Evolutionary conservation across 2,329 filamentous ascomycete genomes (phyloP), one percentile per base, ranked within the genome.

Genomic region (Ophiosphaerella narmari): DNA sequence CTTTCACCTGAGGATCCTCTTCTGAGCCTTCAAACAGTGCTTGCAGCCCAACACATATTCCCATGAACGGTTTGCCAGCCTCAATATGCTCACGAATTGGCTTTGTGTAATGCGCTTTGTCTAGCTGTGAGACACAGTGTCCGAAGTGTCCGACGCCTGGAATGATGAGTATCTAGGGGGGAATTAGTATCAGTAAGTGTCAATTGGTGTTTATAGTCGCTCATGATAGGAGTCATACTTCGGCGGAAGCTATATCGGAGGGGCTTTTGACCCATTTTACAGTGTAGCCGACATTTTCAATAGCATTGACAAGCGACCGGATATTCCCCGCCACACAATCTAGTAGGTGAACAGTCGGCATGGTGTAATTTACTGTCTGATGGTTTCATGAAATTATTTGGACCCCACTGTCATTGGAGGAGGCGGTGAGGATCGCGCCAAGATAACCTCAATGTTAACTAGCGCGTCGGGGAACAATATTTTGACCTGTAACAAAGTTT

Each of bases 61-160:
- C 92, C 87, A 99, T 95, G 71, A 99, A 97, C 12, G 93, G 91
- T 75, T 97, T 97, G n/a, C 91, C 92, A 12, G 88, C 83, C 44
- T 86, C 81, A 65, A 99, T 92, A 77, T 97, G 91, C 59, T 86
- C 81, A 61, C 81, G 85, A 58, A 99, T 87, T 8, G 91, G 89
- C 52, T 90, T 88, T 46, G 93, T 79, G 75, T 92, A 99, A 57
- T 89, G 90, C 33, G 91, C 90, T 36, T 86, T 82, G 13, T 87
- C 80, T 61, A 99, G 86, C 70, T 96, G 91, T 24, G 85, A 86
- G 58, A 97, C 80, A 75, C 94, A 99, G 80, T 99, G 91, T 54
- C 94, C 94, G 67, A 97, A 99, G 80, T 99, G 93, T 63, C 94
- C 94, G 55, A 99, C 94, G 52, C 94, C 94, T 5, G 94, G 94